These are phyloP conservation scores for Kurtzmaniella cleridarum DNA, from an alignment of 805 yeast genomes.

Conservation along the genomic window DNA sequence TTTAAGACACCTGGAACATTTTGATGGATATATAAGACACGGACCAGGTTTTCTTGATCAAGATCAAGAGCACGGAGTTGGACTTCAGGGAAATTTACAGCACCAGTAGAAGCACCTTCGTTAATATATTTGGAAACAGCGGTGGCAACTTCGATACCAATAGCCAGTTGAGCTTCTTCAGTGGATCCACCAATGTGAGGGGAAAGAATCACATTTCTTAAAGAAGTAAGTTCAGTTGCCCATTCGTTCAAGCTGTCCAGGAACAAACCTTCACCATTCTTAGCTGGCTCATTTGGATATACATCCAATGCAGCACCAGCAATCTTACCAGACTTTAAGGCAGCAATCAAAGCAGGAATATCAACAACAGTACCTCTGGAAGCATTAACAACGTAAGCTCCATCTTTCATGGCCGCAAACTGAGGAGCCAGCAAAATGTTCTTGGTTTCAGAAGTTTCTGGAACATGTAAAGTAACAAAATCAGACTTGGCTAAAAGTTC, in stretches of 20 bases:
- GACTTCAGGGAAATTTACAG: constrained; percentile 99
- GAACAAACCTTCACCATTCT: constrained; percentile 84
- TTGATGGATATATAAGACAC: constrained; percentile 93
- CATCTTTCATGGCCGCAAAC: constrained; percentile 93
- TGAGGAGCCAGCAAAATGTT: constrained; percentile 86
- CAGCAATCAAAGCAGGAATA: constrained; percentile 87
- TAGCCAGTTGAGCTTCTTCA: constrained; percentile 97
- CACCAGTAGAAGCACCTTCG: constrained; percentile 92
- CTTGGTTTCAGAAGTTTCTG: constrained; percentile 89
- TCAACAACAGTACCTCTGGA: constrained; percentile 98
- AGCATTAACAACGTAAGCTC: constrained; percentile 90
- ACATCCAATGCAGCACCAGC: constrained; percentile 98
- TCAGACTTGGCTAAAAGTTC: constrained; percentile 79
- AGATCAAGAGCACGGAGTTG: constrained; percentile 79
- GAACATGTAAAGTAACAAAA: constrained; percentile 91
- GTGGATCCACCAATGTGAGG: constrained; percentile 99
- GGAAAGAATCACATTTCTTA: constrained; percentile 85
- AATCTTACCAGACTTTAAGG: constrained; percentile 86
- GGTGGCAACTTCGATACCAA: constrained; percentile 90
- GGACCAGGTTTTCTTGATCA: constrained; percentile 82
- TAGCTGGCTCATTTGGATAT: constrained; percentile 94
- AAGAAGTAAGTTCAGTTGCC: constrained; percentile 73
- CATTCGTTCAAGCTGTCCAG: constrained; percentile 69
- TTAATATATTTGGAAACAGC: constrained; percentile 87
- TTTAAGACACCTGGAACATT: constrained; percentile 98